Evolutionary conservation across 2,329 filamentous ascomycete genomes (phyloP), one percentile per base, ranked within the genome.

Genomic region (Claviceps africana): DNA sequence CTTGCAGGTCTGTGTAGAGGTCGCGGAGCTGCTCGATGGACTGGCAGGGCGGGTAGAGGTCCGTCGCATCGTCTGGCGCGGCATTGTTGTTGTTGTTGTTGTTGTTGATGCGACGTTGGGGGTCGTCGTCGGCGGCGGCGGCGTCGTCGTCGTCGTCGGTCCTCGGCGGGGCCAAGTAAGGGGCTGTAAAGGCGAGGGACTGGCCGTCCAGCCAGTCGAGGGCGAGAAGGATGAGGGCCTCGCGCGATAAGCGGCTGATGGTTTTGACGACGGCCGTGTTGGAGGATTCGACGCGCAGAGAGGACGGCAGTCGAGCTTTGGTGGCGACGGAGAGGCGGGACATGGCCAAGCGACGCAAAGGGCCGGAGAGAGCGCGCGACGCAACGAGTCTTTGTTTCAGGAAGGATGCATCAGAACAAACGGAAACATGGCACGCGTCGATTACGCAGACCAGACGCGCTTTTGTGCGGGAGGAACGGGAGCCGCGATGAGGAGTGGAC

Each of bases 141-240:
- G 9, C 19, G 7, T 74, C 69, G 19, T 77, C 71, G n/a, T 75
- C 69, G 9, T 64, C 31, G 19, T 59, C 55, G 2, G 55, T 44
- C 45, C 58, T 54, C 54, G 61, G 62, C 51, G 17, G 51, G 6
- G 49, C 33, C 2, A 72, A 59, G 49, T 66, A 65, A 8, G 65
- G 60, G 40, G 65, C 56, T 62, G 72, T 46, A 85, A 75, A 62
- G 75, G 75, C 67, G 42, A 81, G 71, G 56, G 85, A 83, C 56
- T 75, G 72, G 48, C 83, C 78, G 53, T 84, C 79, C 3, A 94
- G 79, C 88, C 88, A 95, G 69, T 85, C 77, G 22, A 89, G 74
- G 0, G 78, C 85, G 9, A 95, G 75, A 0, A 81, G 78, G 28
- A 93, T 69, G 22, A 95, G 76, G 0, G 85, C 81, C 47, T 82